Evolutionary conservation across 2,329 filamentous ascomycete species (phyloP), one percentile per base, ranked within the genome.

Genomic region (Trichoderma harzianum): DNA sequence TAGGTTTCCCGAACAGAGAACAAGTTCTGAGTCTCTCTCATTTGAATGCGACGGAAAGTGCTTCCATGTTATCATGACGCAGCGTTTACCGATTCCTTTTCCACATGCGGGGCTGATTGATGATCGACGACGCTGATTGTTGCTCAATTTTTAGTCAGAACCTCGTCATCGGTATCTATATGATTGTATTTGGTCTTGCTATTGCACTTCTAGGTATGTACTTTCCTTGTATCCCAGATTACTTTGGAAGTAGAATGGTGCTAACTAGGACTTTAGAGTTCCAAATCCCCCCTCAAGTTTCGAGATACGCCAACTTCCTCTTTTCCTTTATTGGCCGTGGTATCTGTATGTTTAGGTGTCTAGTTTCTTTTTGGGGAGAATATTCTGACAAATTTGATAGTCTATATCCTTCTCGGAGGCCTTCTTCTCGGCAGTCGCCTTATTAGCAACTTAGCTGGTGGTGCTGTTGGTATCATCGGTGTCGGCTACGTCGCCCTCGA

Each of bases 291-390:
- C 93, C 95, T 72, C 95, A 97, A 81, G 88, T 97, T 69, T 92
- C 94, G 72, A 92, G 94, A 84, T 97, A 98, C 86, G 95, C 94
- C 69, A 97, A 94, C 12, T 99, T 99, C 87, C 91, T 98, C 83
- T 98, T 98, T 87, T 97, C 93, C 72, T 98, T 99, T 87, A 85
- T 98, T 77, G 96, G 96, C 74, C 94, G 96, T 80, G 96, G 96
- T 83, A 87, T 94, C 81, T 98, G 95, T 97, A 90, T 84, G 94
- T 90, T 18, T 47, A 7, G 16, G 43, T 18, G 11, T n/a, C 12
- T 12, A 21, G 8, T 47, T 1, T 14, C 4, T 30, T 24, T 1
- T 18, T 26, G 1, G 12, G 5, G 34, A 6, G 34, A 7, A 1
- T 8, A 5, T 67, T 60, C 76, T 73, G 30, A 72, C 55, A 16